phyloP scores from a whole-genome alignment of 2,329 filamentous ascomycete species.

The Arthrobotrys iridis region DNA sequence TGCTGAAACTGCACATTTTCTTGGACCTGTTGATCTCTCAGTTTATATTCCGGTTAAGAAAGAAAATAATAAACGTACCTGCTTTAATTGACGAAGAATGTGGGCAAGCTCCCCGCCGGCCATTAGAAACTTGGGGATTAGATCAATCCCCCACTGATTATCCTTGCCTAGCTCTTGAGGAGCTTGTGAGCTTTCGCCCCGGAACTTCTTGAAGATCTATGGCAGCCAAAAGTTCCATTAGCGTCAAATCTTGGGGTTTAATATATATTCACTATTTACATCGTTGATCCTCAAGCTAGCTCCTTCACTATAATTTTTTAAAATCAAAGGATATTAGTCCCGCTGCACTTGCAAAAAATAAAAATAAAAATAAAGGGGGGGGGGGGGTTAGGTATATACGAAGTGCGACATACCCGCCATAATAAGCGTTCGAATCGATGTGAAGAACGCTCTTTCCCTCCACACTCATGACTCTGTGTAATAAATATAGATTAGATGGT shows the following conservation, averaged over 20 bases:
- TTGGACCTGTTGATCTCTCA: constrained; percentile 39
- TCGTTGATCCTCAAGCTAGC: constrained; percentile 96
- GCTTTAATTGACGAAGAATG: constrained; percentile 94
- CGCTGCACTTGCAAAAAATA: constrained; percentile 57
- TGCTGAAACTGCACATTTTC: constrained; percentile 54
- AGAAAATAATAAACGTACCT: constrained; percentile 63
- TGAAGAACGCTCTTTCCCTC: constrained; percentile 99
- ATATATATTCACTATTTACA: constrained; percentile 65
- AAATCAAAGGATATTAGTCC: constrained; percentile 48
- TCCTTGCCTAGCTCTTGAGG: constrained; percentile 44
- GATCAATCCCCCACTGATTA: constrained; percentile 87
- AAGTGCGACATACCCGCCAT: constrained; percentile 83
- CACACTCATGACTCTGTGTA: constrained; percentile 84
- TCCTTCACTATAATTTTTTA: constrained; percentile 73
- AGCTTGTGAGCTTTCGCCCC: constrained; percentile 32
- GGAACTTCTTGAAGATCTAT: constrained; percentile 47
- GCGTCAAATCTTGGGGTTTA: constrained; percentile 38
- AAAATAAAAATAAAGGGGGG: constrained; percentile 46
- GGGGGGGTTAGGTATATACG: constrained; percentile 37
- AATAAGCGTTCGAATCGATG: constrained; percentile 98
- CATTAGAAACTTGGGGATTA: constrained; percentile 98
- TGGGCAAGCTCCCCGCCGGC: constrained; percentile 98
- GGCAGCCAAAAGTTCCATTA: not conserved
- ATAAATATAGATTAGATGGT: constrained; percentile 19
- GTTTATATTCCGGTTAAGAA: not conserved